Base-by-base conservation (phyloP, 495 filamentous ascomycete genomes). In the Haplographium delicatum region DNA sequence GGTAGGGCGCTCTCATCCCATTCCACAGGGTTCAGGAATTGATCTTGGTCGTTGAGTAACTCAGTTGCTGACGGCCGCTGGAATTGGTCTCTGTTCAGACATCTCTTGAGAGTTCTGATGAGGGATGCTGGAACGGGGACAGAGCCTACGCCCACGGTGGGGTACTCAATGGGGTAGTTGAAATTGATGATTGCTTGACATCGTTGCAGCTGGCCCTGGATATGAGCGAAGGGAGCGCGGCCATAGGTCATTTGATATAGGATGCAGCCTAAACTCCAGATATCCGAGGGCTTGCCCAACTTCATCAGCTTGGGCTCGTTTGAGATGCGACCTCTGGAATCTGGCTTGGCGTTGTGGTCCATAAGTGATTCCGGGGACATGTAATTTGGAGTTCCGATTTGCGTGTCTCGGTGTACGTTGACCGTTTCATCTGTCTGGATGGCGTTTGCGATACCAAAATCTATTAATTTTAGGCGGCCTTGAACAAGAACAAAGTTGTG, bases 181-280 rank as follows among this genome's bases (percentile, higher is more conserved):
- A 84, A 91, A 62, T 96, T 91, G 42, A 91, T 89, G 64, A 98
- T 98, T 13, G 91, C 89, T 70, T 82, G 70, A 61, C 78, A 79
- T 6, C 84, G 78, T 15, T 74, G 68, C 65, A 90, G 85, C 63
- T 86, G 87, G 68, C 89, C 88, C 11, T 79, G 70, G 55, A 98
- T 94, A 61, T 96, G 89, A 8, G 86, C 89, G 58, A 98, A 98
- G 3, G 93, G 93, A 6, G 89, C 86, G 25, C 83, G 78, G 35
- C 91, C 91, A 65, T 97, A 97, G 0, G 89, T 85, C 89, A 98
- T 95, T 67, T 97, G 93, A 67, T 94, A 97, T 20, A 98, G 68
- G 47, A 98, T 97, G 61, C 93, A 97, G 7, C 93, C 93, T 23
- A 98, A 68, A 66, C 83, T 90, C 93, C 93, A 98, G 8, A 98